Base-by-base conservation (phyloP, 257 asterid species). In the Buddleja alternifolia region DNA sequence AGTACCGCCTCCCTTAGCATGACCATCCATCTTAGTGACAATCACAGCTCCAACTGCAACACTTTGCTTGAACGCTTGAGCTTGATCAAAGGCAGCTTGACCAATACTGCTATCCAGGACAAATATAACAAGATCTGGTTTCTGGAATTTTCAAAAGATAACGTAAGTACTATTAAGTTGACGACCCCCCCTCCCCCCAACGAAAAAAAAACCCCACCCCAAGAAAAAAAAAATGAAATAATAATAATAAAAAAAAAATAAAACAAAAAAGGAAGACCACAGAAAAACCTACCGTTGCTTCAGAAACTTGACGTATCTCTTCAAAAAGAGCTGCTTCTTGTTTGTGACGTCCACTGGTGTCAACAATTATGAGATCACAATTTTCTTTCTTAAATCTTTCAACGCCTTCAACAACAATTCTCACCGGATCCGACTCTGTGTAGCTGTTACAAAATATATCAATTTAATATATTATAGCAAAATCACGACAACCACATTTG, bases 81-180 rank as follows among this genome's bases (percentile, higher is more conserved):
- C 99, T 80, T 94, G 99, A 83, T 89, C 96, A 74, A 87, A 91
- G 66, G 97, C 99, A 67, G 97, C 97, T 85, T 94, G 97, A 79
- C 99, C 97, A 78, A 94, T 94, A 77, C 99, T 89, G 84, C 99
- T 86, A 80, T 94, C 99, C 99, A 94, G 91, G 70, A 91, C 99
- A 81, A 87, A 94, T 77, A 94, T 82, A 45, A 89, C 95, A 72
- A 91, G 99, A 80, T 91, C 97, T 70, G 99, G 99, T 85, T 87
- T 89, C 98, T 93, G 88, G 39, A 82, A 75, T 19, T 39, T 61
- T 60, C 17, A 54, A 37, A 76, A 16, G 60, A 67, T 65, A 10
- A 40, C 25, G 12, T 71, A 45, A 61, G 42, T 7, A 69, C 45
- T 17, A 60, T 25, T 6, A 57, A 54, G 36, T 19, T 8, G 4